Base-by-base conservation (phyloP, 2,329 filamentous ascomycete species). In the Endocalyx cinctus region DNA sequence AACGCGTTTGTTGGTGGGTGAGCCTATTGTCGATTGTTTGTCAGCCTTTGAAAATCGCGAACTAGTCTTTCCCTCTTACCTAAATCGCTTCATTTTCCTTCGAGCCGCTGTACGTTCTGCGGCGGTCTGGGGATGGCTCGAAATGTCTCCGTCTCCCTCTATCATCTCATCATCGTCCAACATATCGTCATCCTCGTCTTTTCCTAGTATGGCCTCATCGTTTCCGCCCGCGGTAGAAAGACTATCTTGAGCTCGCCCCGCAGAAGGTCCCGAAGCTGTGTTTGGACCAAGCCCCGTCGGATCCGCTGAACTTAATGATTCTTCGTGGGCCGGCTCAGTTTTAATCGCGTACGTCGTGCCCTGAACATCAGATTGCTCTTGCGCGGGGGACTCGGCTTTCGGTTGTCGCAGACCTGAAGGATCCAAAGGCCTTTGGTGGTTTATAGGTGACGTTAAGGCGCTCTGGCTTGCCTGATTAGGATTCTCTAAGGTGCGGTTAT, bases 1-100 rank as follows among this genome's bases (percentile, higher is more conserved):
- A 97, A 11, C 90, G 82, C n/a, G 90, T 96, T 70, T 97, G 90
- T 51, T 92, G 90, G 60, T 96, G 89, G 1, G 89, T 95, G 45
- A 97, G 79, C 46, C 89, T 94, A 51, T 22, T 18, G n/a, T n/a
- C n/a, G n/a, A n/a, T n/a, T n/a, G n/a, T 30, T 30, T 8, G 20
- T 23, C 20, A 23, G 20, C 8, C 8, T 8, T 8, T 14, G n/a
- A 38, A 29, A 13, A 14, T 16, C 23, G 17, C 17, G 29, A 20
- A 15, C 33, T 13, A 33, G 22, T 18, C 16, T 14, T 38, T 15
- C 17, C 34, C 17, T 36, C 60, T 45, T 70, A 86, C 82, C 84
- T 77, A 55, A 90, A 90, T 37, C 86, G 72, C 69, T 90, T 90
- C 84, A 81, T 82, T 57, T 82, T 83, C 43, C 73, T 70, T 33